Percentiles rank a stretch among this genome's conserved stretches.
Conservation (phyloP, 257 asterid genomes). For the Solanum etuberosum region DNA sequence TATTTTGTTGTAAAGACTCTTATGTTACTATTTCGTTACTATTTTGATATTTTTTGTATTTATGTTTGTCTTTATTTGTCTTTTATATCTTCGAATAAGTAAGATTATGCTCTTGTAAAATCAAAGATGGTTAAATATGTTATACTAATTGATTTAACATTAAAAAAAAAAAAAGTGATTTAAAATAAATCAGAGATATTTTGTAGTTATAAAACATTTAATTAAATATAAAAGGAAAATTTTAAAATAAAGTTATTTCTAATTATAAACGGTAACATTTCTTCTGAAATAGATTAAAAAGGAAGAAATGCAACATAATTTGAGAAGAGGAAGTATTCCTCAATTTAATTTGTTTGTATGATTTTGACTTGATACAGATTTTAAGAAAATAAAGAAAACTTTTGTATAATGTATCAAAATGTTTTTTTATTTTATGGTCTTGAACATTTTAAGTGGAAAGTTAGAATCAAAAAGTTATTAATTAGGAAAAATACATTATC, state of each 20-base stretch:
- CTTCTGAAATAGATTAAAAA: neutral
- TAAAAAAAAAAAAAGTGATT: too few species aligned
- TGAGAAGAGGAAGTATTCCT: neutral
- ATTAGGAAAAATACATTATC: neutral
- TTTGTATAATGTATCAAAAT: neutral
- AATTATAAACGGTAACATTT: neutral
- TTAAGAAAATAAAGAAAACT: fast-evolving
- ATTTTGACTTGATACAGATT: fast-evolving
- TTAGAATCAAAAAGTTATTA: neutral
- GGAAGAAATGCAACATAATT: neutral
- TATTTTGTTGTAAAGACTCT: neutral
- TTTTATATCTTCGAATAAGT: too few species aligned
- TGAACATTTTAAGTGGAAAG: fast-evolving
- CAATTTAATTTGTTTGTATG: neutral
- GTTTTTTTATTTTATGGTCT: neutral
- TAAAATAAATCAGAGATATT: too few species aligned
- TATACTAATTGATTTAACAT: too few species aligned
- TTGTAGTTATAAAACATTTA: too few species aligned
- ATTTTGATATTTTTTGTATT: too few species aligned
- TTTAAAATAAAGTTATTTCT: too few species aligned
- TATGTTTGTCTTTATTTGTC: neutral
- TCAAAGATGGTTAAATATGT: too few species aligned
- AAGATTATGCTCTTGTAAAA: neutral
- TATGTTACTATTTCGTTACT: neutral
- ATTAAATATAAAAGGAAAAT: too few species aligned